phyloP scores from a whole-genome alignment of 179 eudicot genomes.

The Gypsophila paniculata region DNA sequence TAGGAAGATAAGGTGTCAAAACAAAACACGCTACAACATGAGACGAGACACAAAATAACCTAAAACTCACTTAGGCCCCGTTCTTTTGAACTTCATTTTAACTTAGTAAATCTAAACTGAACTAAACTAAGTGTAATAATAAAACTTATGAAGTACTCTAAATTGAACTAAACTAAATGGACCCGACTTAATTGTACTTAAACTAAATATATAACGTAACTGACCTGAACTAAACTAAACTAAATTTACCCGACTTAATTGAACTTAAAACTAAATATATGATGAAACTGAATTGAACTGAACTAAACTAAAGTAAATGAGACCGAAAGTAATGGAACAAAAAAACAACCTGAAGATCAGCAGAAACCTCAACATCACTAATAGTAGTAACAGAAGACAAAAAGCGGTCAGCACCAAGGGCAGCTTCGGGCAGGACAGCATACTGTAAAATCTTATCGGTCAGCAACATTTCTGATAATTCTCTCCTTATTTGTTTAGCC shows the following conservation, averaged over 20 bases:
- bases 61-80: too few species aligned
- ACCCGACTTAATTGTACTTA: too few species aligned
- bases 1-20: too few species aligned
- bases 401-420: conserved; percentile 92
- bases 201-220: too few species aligned
- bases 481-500: conserved; percentile 81
- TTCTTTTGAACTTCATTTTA: too few species aligned
- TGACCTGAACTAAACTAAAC: too few species aligned
- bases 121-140: background rate
- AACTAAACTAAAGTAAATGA: too few species aligned
- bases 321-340: background rate
- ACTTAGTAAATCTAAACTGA: too few species aligned
- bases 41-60: too few species aligned
- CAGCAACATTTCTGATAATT: conserved; percentile 83
- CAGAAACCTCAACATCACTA: conserved; percentile 78
- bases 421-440: conserved; percentile 91
- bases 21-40: too few species aligned
- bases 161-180: background rate
- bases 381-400: conserved; percentile 85
- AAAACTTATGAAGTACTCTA: too few species aligned
- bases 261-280: background rate
- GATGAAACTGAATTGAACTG: too few species aligned
- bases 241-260: background rate
- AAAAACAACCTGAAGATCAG: conserved; percentile 80
- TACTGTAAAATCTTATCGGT: conserved; percentile 70